A percentile compares a stretch with the other conserved stretches of the same genome.
phyloP scores from a whole-genome alignment of 345 rosid species.

The Rubroshorea leprosula region DNA sequence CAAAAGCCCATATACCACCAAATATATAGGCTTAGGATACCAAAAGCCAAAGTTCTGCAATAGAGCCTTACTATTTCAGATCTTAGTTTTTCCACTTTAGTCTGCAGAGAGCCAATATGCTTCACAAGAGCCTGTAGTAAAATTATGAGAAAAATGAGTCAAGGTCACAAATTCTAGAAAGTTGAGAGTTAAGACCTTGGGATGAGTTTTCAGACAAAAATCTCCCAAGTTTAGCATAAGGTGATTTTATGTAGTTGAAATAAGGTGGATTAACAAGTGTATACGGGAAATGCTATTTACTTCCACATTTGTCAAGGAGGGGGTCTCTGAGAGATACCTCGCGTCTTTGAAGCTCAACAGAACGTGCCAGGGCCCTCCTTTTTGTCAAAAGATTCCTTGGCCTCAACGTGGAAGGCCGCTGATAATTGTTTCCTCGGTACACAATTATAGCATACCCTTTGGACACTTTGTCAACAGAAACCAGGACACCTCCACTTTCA shows the following conservation, averaged over 20 bases:
- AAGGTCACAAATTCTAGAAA: slow-evolving; percentile 6
- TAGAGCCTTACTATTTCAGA: slow-evolving; percentile 68
- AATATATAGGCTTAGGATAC: not conserved
- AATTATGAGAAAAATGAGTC: slow-evolving; percentile 16
- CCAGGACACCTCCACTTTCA: slow-evolving; percentile 90
- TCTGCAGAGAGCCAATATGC: slow-evolving; percentile 50
- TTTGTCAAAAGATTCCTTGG: slow-evolving; percentile 89
- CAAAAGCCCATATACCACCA: not conserved
- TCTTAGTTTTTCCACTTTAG: slow-evolving; percentile 56
- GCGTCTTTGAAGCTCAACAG: slow-evolving; percentile 84
- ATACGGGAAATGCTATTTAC: slow-evolving; percentile 6
- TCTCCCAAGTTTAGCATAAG: not conserved
- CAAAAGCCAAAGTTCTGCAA: slow-evolving; percentile 10
- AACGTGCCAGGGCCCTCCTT: slow-evolving; percentile 96
- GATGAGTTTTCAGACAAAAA: not conserved
- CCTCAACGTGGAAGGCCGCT: slow-evolving; percentile 71
- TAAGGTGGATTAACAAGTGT: slow-evolving; percentile 7
- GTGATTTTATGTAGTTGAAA: not conserved
- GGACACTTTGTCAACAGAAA: slow-evolving; percentile 83
- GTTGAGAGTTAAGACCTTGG: not conserved
- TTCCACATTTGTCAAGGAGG: slow-evolving; percentile 2
- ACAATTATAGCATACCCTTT: slow-evolving; percentile 88
- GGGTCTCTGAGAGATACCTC: slow-evolving; percentile 45
- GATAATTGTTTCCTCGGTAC: slow-evolving; percentile 78
- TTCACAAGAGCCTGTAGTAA: slow-evolving; percentile 64